Evolutionary conservation across 768 basidiomycete genomes (phyloP).

Genomic region (Kwoniella newhampshirensis): DNA sequence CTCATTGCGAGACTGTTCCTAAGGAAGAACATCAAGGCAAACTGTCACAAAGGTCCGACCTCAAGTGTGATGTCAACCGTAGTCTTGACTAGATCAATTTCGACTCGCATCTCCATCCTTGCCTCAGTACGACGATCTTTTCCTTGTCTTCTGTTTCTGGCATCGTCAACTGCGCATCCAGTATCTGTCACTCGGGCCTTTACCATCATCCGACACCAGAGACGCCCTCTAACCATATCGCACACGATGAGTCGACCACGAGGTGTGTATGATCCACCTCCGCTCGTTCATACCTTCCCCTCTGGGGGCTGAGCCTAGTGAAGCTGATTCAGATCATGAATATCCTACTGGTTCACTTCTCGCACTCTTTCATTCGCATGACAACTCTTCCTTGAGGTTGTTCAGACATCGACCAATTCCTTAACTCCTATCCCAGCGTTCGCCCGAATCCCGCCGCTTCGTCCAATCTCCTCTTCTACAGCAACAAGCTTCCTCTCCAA

Average conservation of each 20-base stretch:
- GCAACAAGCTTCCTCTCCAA: conserved; percentile 19
- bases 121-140: neutral
- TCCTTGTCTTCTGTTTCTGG: neutral
- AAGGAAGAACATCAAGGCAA: no score
- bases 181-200: no score
- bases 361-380: neutral
- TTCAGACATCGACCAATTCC: conserved; percentile 35
- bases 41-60: no score
- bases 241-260: conserved; percentile 10
- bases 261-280: conserved; percentile 1
- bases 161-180: neutral
- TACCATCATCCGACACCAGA: neutral
- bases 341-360: no score
- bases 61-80: no score
- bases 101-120: neutral
- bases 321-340: no score
- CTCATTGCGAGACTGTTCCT: no score
- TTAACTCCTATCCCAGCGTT: conserved; percentile 24
- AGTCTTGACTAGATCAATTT: neutral
- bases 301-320: neutral
- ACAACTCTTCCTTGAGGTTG: neutral
- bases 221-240: neutral
- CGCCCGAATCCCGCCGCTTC: neutral
- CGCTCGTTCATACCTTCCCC: neutral
- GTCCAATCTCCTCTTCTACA: conserved; percentile 39